Conservation (phyloP, 257 asterid genomes). For the Verbena officinalis region DNA sequence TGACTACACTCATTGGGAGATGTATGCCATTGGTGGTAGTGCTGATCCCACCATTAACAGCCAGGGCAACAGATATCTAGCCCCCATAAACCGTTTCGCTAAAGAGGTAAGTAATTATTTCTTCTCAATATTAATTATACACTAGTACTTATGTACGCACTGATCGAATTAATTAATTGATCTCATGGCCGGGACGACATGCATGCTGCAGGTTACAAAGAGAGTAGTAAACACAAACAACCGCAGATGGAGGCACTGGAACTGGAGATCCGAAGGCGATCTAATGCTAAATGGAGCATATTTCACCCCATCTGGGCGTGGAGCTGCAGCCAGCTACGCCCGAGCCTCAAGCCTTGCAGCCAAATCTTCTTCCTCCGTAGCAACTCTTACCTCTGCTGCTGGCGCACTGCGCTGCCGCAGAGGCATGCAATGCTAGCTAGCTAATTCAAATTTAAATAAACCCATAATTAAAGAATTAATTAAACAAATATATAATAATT, state of each 20-base stretch:
- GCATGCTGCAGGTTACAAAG: constrained; percentile 63
- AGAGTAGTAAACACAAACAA: constrained; percentile 46
- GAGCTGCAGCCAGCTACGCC: constrained; percentile 72
- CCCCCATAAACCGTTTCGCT: constrained; percentile 75
- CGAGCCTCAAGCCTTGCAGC: constrained; percentile 89
- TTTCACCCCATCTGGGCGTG: constrained; percentile 73
- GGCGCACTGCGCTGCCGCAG: constrained; percentile 72
- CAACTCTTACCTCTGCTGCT: constrained; percentile 63
- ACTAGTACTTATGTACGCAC: no score
- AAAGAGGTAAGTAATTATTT: constrained; percentile 74
- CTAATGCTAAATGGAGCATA: constrained; percentile 90
- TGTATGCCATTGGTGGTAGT: constrained; percentile 98
- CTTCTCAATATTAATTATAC: no score
- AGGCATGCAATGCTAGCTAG: constrained; percentile 63
- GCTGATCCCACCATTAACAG: constrained; percentile 94
- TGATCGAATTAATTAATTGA: no score
- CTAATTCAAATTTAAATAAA: no score
- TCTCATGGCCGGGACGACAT: no score
- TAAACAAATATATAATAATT: neutral
- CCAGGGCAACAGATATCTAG: constrained; percentile 90
- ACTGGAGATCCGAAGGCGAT: constrained; percentile 96
- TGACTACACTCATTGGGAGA: constrained; percentile 89
- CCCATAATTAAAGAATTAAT: neutral
- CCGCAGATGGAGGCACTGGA: constrained; percentile 73
- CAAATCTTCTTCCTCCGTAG: constrained; percentile 72